Base-by-base conservation (phyloP, 345 rosid genomes). In the Salix koriyanagi region DNA sequence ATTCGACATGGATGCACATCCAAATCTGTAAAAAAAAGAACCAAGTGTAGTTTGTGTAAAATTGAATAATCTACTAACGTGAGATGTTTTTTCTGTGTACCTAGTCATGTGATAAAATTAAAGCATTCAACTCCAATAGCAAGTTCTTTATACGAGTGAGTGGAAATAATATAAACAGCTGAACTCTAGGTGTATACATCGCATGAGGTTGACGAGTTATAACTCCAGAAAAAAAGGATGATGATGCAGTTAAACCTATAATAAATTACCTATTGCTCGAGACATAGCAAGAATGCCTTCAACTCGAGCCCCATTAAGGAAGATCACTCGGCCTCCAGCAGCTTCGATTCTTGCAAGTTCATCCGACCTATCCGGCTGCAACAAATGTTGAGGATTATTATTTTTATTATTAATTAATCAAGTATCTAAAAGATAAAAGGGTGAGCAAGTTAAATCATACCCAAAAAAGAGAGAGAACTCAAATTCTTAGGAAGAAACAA, bases 231-330 rank as follows among this genome's bases (percentile, higher is more conserved):
- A 70, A 54, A 60, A 39, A 76, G 52, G 28, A 44, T 5, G 28
- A 36, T 15, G 18, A 42, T 30, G 23, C 19, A 28, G 42, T 46
- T 65, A 72, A 80, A 75, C 62, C 77, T 41, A 30, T 18, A 69
- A 42, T n/a, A 46, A 19, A 67, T 71, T 87, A 90, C 97, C 98
- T 79, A 92, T 90, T 16, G 98, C 98, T 71, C 97, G 90, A 9
- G 98, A 94, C 84, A 91, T 92, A 6, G 98, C 94, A 76, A 94
- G 85, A 83, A 94, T 89, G 46, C 98, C 97, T 75, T 88, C 91
- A 30, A 94, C 97, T 71, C 97, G 87, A 23, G 97, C 88, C 73
- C 94, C 95, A 32, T 89, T 84, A 50, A 80, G 48, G 18, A 60
- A 77, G 60, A 89, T 79, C 66, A 92, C 94, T 44, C 87, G 83